A percentile compares a stretch with the other conserved stretches of the same genome.
Evolutionary conservation across 805 yeast genomes (phyloP).

Genomic region (Ogataea trehaloabstinens): DNA sequence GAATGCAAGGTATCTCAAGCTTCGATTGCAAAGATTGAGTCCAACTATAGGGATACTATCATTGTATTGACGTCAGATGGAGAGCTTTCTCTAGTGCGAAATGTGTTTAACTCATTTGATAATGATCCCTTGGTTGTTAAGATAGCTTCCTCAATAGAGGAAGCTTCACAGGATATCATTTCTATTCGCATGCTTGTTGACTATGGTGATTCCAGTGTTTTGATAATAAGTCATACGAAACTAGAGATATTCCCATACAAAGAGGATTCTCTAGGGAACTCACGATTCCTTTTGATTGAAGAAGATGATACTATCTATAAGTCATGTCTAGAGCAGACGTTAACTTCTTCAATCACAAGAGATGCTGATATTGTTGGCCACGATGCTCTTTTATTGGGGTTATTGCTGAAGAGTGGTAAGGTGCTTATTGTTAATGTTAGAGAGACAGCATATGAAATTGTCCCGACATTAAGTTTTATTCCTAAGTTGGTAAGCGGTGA

Average conservation of each 20-base stretch:
- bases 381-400: slow-evolving; percentile 28
- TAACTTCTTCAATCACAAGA: slow-evolving; percentile 10
- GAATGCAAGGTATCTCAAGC: slow-evolving; percentile 11
- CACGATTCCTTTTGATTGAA: slow-evolving; percentile 8
- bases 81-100: slow-evolving; percentile 20
- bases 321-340: slow-evolving; percentile 25
- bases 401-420: slow-evolving; percentile 39
- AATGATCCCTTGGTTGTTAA: slow-evolving; percentile 2
- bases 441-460: slow-evolving; percentile 17
- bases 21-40: slow-evolving; percentile 24
- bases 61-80: slow-evolving; percentile 25
- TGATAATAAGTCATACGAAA: slow-evolving; percentile 17
- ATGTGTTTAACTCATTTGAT: slow-evolving; percentile 17
- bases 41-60: slow-evolving; percentile 29
- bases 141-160: slow-evolving; percentile 3
- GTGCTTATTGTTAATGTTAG: slow-evolving; percentile 45
- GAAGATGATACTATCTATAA: slow-evolving; percentile 16
- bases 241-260: slow-evolving; percentile 23
- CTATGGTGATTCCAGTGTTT: slow-evolving; percentile 29
- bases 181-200: slow-evolving; percentile 26
- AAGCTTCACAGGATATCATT: slow-evolving; percentile 9
- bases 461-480: slow-evolving; percentile 18
- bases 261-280: slow-evolving; percentile 3
- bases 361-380: slow-evolving; percentile 26
- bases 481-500: slow-evolving; percentile 24